Evolutionary conservation across 1,284 basidiomycete species (phyloP).

Genomic region (Sphagnurus paluster): DNA sequence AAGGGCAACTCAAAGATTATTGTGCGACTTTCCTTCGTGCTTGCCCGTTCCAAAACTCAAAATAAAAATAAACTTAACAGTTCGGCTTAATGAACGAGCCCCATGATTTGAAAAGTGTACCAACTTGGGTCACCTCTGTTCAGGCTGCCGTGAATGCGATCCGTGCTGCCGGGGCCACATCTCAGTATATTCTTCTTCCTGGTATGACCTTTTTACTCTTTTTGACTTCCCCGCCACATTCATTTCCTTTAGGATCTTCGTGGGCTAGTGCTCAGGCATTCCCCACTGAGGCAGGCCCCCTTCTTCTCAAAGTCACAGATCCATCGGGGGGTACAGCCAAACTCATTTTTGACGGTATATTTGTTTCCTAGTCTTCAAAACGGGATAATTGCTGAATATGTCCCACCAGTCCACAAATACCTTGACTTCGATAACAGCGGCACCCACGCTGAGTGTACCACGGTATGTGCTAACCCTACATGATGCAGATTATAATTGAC

Average conservation of each 20-base stretch:
- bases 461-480: constrained; percentile 25
- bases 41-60: not conserved
- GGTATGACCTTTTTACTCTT: constrained; percentile 23
- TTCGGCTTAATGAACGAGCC: constrained; percentile 56
- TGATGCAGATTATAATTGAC: not conserved
- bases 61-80: constrained; percentile 16
- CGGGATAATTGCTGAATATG: not conserved
- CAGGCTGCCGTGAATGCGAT: constrained; percentile 52
- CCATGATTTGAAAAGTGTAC: constrained; percentile 43
- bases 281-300: constrained; percentile 52
- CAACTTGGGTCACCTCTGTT: constrained; percentile 45
- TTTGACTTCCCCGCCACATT: not conserved
- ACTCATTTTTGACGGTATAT: constrained; percentile 54
- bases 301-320: constrained; percentile 52
- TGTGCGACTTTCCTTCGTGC: constrained; percentile 24
- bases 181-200: constrained; percentile 48
- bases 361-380: not conserved
- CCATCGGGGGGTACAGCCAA: constrained; percentile 49
- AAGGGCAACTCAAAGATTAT: constrained; percentile 48
- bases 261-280: constrained; percentile 45
- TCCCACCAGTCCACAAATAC: constrained; percentile 53
- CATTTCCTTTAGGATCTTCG: constrained; percentile 23
- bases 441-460: constrained; percentile 48
- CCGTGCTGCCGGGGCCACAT: constrained; percentile 45
- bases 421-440: constrained; percentile 61